Percentiles rank a stretch among this genome's conserved stretches.
phyloP scores from a whole-genome alignment of 495 filamentous ascomycete genomes.

The Chaetomium tenue region DNA sequence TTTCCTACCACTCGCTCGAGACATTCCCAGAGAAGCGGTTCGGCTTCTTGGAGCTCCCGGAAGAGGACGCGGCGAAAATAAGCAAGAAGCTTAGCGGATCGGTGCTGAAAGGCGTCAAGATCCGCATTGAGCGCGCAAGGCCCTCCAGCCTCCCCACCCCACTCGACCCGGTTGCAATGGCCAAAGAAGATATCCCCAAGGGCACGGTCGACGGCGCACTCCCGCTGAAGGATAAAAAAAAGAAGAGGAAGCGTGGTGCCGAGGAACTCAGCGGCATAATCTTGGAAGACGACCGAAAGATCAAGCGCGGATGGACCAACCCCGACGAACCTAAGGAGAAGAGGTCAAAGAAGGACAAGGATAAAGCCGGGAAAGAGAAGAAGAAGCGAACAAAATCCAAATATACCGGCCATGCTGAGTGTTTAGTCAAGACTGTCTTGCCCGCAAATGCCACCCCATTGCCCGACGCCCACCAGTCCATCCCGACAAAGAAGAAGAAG shows the following conservation, averaged over 20 bases:
- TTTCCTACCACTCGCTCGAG: constrained; percentile 78
- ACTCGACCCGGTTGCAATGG: constrained; percentile 37
- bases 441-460: constrained; percentile 55
- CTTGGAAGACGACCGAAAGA: constrained; percentile 67
- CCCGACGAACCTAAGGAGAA: constrained; percentile 55
- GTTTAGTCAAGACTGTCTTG: constrained; percentile 78
- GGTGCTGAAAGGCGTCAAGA: constrained; percentile 78
- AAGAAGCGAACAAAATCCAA: constrained; percentile 63
- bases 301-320: constrained; percentile 90
- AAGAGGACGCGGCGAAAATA: constrained; percentile 78
- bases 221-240: constrained; percentile 46
- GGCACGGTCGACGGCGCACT: constrained; percentile 34
- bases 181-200: constrained; percentile 40
- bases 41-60: constrained; percentile 83
- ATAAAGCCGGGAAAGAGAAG: constrained; percentile 47
- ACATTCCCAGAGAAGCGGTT: constrained; percentile 87
- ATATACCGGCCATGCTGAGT: constrained; percentile 73
- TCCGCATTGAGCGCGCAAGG: constrained; percentile 75
- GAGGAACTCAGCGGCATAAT: constrained; percentile 67
- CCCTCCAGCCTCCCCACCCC: constrained; percentile 46
- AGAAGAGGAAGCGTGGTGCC: constrained; percentile 65
- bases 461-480: constrained; percentile 45
- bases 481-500: constrained; percentile 53
- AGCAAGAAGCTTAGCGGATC: constrained; percentile 91
- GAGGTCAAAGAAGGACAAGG: constrained; percentile 52